Conservation (phyloP, 2,329 filamentous ascomycete genomes). For the Graphium sp. region DNA sequence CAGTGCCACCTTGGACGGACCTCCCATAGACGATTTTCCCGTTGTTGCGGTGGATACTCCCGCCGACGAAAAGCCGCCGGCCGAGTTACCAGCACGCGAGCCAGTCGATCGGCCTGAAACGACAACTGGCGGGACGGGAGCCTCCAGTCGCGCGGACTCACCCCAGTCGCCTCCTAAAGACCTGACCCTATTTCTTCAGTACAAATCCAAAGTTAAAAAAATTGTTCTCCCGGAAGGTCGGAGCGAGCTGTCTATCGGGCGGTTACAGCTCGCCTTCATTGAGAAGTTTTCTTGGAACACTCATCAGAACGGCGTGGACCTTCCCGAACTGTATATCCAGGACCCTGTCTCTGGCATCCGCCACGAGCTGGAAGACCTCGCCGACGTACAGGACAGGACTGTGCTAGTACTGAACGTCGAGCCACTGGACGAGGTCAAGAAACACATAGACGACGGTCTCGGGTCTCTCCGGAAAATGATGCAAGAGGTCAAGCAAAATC, state of each 20-base stretch:
- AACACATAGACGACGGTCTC: slow-evolving; percentile 86
- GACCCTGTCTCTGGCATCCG: slow-evolving; percentile 91
- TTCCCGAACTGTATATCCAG: slow-evolving; percentile 96
- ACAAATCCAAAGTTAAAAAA: slow-evolving; percentile 95
- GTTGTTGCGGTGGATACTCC: slow-evolving; percentile 13
- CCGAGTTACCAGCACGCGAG: too few species aligned
- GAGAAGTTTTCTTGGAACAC: slow-evolving; percentile 99
- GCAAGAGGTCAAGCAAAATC: slow-evolving; percentile 68
- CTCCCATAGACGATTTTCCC: slow-evolving; percentile 31
- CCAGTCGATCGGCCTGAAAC: background rate
- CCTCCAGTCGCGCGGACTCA: slow-evolving; percentile 18
- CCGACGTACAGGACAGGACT: slow-evolving; percentile 84
- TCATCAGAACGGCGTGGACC: slow-evolving; percentile 76
- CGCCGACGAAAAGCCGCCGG: slow-evolving; percentile 10
- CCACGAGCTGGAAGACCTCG: slow-evolving; percentile 86
- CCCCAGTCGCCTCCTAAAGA: slow-evolving; percentile 60
- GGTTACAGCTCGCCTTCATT: slow-evolving; percentile 89
- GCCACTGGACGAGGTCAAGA: slow-evolving; percentile 85
- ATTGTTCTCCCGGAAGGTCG: slow-evolving; percentile 76
- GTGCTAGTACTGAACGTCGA: slow-evolving; percentile 94
- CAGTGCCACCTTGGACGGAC: slow-evolving; percentile 42
- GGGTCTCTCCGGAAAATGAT: slow-evolving; percentile 65
- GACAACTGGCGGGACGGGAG: slow-evolving; percentile 5
- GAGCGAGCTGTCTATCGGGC: slow-evolving; percentile 69
- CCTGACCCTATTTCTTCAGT: slow-evolving; percentile 84